A percentile compares a stretch with the other conserved stretches of the same genome.
Evolutionary conservation across 345 rosid genomes (phyloP).

Genomic region (Erodium maritimum): DNA sequence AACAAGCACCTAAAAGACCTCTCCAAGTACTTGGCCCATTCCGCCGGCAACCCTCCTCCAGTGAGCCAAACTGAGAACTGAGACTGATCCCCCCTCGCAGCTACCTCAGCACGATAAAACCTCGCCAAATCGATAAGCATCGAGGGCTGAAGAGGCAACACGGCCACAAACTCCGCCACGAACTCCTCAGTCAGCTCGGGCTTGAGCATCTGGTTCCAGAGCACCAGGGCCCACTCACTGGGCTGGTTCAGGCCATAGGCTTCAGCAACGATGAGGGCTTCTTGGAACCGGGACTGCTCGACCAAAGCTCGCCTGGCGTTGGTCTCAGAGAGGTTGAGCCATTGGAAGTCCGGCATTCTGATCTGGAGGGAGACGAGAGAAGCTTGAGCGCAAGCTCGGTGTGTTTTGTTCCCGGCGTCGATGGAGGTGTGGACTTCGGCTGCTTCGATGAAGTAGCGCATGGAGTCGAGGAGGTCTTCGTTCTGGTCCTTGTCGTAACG

Average conservation of each 20-base stretch:
- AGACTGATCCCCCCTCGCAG: conserved; percentile 90
- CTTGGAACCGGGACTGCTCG: conserved; percentile 87
- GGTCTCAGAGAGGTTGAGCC: conserved; percentile 79
- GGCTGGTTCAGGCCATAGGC: conserved; percentile 95
- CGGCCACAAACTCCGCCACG: conserved; percentile 87
- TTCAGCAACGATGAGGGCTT: conserved; percentile 93
- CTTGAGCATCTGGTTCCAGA: conserved; percentile 91
- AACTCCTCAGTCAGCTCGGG: conserved; percentile 85
- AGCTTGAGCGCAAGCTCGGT: conserved; percentile 77
- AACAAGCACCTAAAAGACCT: conserved; percentile 88
- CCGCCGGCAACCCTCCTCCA: conserved; percentile 86
- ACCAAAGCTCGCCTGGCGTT: conserved; percentile 80
- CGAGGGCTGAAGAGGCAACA: conserved; percentile 79
- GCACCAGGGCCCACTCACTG: conserved; percentile 84
- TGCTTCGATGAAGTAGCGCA: conserved; percentile 91
- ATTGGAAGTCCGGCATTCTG: conserved; percentile 85
- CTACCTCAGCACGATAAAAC: conserved; percentile 79
- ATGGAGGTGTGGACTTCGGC: conserved; percentile 88
- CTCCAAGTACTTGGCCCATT: conserved; percentile 83
- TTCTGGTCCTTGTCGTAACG: conserved; percentile 75
- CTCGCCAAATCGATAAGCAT: conserved; percentile 80
- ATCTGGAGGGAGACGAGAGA: conserved; percentile 94
- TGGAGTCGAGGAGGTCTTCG: conserved; percentile 86
- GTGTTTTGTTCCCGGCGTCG: conserved; percentile 93
- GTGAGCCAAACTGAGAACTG: conserved; percentile 94